These are phyloP conservation scores for Aspergillus heteromorphus DNA, from an alignment of 495 filamentous ascomycete species.

Conservation along the genomic window DNA sequence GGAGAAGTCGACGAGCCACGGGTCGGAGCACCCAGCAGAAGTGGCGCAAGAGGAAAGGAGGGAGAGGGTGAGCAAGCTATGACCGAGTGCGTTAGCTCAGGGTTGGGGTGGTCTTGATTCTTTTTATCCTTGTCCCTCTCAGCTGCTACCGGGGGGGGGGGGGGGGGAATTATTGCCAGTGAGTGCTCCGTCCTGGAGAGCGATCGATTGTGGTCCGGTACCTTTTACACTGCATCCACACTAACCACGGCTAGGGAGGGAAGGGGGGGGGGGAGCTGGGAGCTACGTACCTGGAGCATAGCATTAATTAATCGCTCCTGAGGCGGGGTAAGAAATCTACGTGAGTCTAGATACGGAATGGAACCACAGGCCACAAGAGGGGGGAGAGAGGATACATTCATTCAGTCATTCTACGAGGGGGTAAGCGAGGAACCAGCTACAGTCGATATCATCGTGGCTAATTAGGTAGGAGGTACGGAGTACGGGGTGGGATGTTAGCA, in stretches of 20 bases:
- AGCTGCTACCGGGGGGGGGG: neutral
- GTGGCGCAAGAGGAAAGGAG: slow-evolving; percentile 18
- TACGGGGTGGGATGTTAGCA: no score
- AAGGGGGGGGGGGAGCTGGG: no score
- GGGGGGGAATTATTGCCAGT: neutral
- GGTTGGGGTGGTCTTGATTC: neutral
- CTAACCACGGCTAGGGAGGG: slow-evolving; percentile 3
- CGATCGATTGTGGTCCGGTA: neutral
- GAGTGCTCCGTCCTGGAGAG: neutral
- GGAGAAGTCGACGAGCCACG: slow-evolving; percentile 24
- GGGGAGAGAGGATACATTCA: slow-evolving; percentile 5
- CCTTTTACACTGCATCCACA: neutral
- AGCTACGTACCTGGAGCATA: neutral
- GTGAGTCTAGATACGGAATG: slow-evolving; percentile 14
- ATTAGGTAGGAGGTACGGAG: no score
- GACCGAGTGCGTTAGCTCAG: slow-evolving; percentile 10
- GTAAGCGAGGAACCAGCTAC: no score
- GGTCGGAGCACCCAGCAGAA: slow-evolving; percentile 19
- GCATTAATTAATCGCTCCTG: slow-evolving; percentile 9
- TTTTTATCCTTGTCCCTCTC: neutral
- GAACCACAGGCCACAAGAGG: slow-evolving; percentile 11
- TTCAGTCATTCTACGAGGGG: neutral
- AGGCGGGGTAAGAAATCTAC: slow-evolving; percentile 14
- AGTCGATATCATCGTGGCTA: no score
- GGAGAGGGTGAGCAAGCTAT: neutral